Conservation (phyloP, 805 yeast genomes). For the Metschnikowia bowlesiae region DNA sequence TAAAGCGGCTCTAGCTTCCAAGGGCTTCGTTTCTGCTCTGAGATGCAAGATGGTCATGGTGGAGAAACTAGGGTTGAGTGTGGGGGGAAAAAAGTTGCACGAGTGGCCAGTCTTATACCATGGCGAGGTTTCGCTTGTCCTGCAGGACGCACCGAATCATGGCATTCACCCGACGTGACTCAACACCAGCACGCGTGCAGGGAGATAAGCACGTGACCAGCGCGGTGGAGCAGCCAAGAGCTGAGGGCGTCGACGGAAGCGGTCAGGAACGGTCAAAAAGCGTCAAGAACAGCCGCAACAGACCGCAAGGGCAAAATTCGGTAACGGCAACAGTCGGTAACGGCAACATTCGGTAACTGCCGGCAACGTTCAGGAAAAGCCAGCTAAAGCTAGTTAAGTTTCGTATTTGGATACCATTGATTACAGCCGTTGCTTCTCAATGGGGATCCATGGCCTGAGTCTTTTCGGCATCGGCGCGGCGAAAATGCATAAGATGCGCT, state of each 20-base stretch:
- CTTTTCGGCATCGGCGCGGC: not conserved
- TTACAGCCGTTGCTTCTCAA: too few species aligned
- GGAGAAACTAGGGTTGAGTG: not conserved
- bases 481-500: not conserved
- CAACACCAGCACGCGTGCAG: constrained; percentile 1
- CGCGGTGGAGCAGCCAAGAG: not conserved
- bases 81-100: not conserved
- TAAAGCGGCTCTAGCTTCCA: constrained; percentile 95
- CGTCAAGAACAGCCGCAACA: not conserved
- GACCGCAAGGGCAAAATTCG: too few species aligned
- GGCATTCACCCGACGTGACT: constrained; percentile 2
- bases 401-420: too few species aligned
- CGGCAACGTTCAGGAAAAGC: too few species aligned
- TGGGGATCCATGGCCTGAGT: too few species aligned
- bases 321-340: too few species aligned
- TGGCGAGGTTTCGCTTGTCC: not conserved
- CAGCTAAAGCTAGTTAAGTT: too few species aligned
- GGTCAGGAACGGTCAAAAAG: too few species aligned
- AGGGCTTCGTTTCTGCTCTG: constrained; percentile 95
- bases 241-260: too few species aligned
- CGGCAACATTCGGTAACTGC: too few species aligned
- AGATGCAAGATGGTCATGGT: constrained; percentile 64
- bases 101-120: not conserved
- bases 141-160: not conserved
- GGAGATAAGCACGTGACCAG: constrained; percentile 2